phyloP scores from a whole-genome alignment of 805 yeast genomes.

The Candida chauliodis region DNA sequence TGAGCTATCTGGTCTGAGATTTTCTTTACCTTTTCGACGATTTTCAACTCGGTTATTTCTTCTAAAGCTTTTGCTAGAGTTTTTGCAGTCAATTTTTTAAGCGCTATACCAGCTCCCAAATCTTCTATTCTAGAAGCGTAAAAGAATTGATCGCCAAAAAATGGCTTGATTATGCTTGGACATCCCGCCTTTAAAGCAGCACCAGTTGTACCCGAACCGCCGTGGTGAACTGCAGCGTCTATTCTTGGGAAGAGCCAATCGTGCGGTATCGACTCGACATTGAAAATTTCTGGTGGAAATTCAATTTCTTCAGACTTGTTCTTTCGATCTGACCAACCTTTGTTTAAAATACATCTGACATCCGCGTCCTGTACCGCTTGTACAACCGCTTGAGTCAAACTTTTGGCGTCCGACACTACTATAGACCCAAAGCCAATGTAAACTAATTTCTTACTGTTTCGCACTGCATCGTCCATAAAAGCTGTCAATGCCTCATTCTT shows the following conservation, averaged over 20 bases:
- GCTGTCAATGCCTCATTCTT: constrained; percentile 48
- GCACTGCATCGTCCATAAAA: constrained; percentile 62
- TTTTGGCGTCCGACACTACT: constrained; percentile 79
- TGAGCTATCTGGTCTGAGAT: constrained; percentile 59
- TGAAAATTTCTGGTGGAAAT: constrained; percentile 66
- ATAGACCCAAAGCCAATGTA: constrained; percentile 96
- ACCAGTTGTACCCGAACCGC: constrained; percentile 96
- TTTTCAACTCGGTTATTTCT: constrained; percentile 60
- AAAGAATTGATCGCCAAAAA: constrained; percentile 94
- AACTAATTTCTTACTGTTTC: constrained; percentile 64
- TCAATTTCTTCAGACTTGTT: constrained; percentile 35
- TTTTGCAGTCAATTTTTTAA: constrained; percentile 64
- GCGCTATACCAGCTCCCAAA: constrained; percentile 74
- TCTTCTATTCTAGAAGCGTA: constrained; percentile 87
- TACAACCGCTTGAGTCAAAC: constrained; percentile 71
- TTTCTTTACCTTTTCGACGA: constrained; percentile 61
- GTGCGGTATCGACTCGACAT: constrained; percentile 77
- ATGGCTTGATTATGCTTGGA: constrained; percentile 90
- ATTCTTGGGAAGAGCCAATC: constrained; percentile 89
- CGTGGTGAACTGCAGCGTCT: constrained; percentile 96
- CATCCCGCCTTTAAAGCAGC: constrained; percentile 82
- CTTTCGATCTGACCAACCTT: constrained; percentile 90
- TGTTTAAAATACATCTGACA: constrained; percentile 81
- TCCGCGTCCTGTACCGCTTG: constrained; percentile 78
- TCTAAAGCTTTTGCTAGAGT: constrained; percentile 65